These are phyloP conservation scores for Podospora australis DNA, from an alignment of 495 filamentous ascomycete species.

Conservation along the genomic window DNA sequence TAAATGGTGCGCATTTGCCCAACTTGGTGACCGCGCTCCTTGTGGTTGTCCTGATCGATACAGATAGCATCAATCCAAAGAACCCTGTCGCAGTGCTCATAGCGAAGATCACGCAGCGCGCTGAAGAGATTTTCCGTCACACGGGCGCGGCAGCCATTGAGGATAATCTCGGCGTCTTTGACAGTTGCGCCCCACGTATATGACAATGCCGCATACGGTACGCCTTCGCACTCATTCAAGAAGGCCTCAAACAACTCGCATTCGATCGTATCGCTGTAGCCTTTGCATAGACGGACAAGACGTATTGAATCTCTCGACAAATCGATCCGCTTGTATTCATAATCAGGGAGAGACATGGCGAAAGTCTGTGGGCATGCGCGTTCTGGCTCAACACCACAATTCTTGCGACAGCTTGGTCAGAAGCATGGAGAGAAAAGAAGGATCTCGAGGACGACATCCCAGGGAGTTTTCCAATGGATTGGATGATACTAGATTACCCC, in stretches of 20 bases:
- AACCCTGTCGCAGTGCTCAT: neutral
- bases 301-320: neutral
- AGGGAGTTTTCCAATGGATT: too few species aligned
- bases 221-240: neutral
- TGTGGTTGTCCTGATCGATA: slow-evolving; percentile 1
- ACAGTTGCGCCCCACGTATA: neutral
- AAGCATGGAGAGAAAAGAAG: too few species aligned
- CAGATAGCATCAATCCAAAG: slow-evolving; percentile 3
- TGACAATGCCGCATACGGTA: slow-evolving; percentile 1
- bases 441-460: too few species aligned
- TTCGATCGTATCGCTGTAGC: neutral
- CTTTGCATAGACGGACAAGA: neutral
- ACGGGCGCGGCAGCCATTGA: neutral
- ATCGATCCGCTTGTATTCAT: slow-evolving; percentile 1
- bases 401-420: too few species aligned
- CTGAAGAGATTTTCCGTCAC: neutral
- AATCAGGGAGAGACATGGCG: neutral
- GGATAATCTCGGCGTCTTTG: neutral
- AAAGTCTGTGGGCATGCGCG: too few species aligned
- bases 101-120: neutral
- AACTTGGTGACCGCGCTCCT: neutral
- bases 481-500: too few species aligned
- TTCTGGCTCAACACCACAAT: too few species aligned
- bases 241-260: slow-evolving; percentile 8
- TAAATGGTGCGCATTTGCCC: neutral